Conservation (phyloP, 768 basidiomycete species). For the Russula abietina region DNA sequence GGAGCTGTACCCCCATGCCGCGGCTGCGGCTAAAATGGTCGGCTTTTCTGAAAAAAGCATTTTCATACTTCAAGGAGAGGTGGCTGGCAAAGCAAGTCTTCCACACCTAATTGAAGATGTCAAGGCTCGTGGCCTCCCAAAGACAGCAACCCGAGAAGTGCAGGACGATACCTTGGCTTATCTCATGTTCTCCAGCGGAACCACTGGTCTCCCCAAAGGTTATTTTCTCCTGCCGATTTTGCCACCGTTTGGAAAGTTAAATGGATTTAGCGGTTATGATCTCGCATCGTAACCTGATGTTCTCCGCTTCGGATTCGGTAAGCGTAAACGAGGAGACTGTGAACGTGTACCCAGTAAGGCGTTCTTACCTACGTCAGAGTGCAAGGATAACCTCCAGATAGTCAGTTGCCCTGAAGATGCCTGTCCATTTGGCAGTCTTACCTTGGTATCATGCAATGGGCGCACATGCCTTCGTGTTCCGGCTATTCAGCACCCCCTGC, state of each 20-base stretch:
- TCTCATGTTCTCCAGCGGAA: constrained; percentile 72
- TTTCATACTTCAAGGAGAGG: constrained; percentile 43
- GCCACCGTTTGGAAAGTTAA: not conserved
- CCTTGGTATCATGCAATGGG: constrained; percentile 68
- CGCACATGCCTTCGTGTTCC: constrained; percentile 48
- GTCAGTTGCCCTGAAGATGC: constrained; percentile 38
- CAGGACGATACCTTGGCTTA: constrained; percentile 55
- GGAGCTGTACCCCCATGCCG: constrained; percentile 38
- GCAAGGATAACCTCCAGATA: constrained; percentile 23
- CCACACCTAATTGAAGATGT: constrained; percentile 40
- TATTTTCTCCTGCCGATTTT: not conserved
- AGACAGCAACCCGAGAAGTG: constrained; percentile 41
- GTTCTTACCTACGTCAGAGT: not conserved
- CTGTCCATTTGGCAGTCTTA: constrained; percentile 50
- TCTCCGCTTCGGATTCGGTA: constrained; percentile 31
- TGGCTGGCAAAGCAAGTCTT: constrained; percentile 40
- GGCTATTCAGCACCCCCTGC: constrained; percentile 39
- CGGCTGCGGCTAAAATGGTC: constrained; percentile 33
- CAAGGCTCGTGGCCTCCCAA: constrained; percentile 35
- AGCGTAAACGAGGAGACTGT: constrained; percentile 30
- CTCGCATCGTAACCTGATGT: constrained; percentile 55
- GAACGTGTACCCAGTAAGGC: constrained; percentile 39
- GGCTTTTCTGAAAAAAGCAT: constrained; percentile 39
- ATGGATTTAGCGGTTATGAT: constrained; percentile 56
- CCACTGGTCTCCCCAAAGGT: constrained; percentile 74